A percentile compares a stretch with the other conserved stretches of the same genome.
These are phyloP conservation scores for Iris pallida DNA, from an alignment of 116 monocot genomes.

Conservation along the genomic window DNA sequence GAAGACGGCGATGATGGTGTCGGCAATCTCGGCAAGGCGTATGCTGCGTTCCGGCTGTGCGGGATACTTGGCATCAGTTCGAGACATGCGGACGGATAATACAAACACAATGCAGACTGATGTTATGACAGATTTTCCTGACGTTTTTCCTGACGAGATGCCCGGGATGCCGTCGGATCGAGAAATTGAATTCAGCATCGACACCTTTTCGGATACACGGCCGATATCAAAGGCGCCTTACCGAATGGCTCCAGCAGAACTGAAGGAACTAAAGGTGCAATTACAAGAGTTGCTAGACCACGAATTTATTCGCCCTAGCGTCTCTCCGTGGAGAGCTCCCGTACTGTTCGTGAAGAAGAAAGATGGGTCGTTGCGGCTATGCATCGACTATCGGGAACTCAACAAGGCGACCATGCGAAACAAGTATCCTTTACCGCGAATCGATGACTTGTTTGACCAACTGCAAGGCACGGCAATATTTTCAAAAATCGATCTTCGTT, in stretches of 20 bases:
- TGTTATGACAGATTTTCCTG: too few relatives aligned
- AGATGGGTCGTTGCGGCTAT: neutral
- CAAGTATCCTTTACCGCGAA: neutral
- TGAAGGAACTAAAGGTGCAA: neutral
- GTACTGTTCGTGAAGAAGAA: conserved; percentile 1
- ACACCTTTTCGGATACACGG: too few relatives aligned
- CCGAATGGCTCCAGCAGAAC: neutral
- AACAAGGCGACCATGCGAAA: neutral
- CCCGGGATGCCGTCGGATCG: too few relatives aligned
- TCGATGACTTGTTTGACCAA: neutral
- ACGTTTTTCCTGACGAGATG: too few relatives aligned
- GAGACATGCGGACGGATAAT: too few relatives aligned
- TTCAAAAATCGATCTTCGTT: neutral
- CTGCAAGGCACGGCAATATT: neutral
- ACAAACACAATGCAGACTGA: too few relatives aligned
- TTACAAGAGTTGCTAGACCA: neutral
- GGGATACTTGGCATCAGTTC: too few relatives aligned
- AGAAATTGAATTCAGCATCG: too few relatives aligned
- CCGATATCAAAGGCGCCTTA: too few relatives aligned
- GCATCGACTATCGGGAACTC: neutral
- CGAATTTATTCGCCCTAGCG: neutral
- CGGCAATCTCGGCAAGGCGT: too few relatives aligned
- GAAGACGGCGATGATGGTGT: too few relatives aligned
- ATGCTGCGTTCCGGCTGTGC: too few relatives aligned
- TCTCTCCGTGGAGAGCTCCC: neutral